Evolutionary conservation across 1,284 basidiomycete species (phyloP).

Genomic region (Sutorius eximius): DNA sequence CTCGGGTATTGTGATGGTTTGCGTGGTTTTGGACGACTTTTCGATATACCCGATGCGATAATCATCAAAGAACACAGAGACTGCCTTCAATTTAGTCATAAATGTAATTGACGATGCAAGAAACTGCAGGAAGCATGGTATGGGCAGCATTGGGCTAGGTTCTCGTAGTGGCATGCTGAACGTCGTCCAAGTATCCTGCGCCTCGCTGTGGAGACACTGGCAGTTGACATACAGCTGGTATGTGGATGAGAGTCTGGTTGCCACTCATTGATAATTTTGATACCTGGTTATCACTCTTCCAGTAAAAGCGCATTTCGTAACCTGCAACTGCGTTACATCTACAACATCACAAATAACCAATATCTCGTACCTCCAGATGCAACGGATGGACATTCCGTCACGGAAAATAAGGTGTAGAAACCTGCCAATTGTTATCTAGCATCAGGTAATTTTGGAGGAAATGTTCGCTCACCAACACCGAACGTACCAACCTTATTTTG

Average conservation of each 20-base stretch:
- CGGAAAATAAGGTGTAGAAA: neutral
- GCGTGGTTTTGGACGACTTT: neutral
- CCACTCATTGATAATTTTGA: neutral
- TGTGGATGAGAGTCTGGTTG: neutral
- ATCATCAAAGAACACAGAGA: neutral
- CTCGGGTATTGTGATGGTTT: neutral
- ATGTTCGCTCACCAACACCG: neutral
- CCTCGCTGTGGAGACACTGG: neutral
- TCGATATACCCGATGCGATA: neutral
- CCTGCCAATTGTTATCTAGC: neutral
- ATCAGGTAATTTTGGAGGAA: neutral
- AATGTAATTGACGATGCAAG: neutral
- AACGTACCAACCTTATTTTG: neutral
- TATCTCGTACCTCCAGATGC: neutral
- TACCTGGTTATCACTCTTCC: neutral
- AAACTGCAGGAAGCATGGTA: neutral
- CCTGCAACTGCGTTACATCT: neutral
- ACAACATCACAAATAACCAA: neutral
- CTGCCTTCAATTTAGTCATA: neutral
- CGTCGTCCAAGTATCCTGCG: neutral
- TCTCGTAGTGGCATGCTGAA: neutral
- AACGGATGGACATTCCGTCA: neutral
- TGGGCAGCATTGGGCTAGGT: neutral
- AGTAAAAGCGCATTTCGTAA: neutral
- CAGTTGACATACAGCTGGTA: neutral